A percentile compares a stretch with the other conserved stretches of the same genome.
Evolutionary conservation across 2,329 filamentous ascomycete species (phyloP).

Genomic region (Furcasterigmium sp.): DNA sequence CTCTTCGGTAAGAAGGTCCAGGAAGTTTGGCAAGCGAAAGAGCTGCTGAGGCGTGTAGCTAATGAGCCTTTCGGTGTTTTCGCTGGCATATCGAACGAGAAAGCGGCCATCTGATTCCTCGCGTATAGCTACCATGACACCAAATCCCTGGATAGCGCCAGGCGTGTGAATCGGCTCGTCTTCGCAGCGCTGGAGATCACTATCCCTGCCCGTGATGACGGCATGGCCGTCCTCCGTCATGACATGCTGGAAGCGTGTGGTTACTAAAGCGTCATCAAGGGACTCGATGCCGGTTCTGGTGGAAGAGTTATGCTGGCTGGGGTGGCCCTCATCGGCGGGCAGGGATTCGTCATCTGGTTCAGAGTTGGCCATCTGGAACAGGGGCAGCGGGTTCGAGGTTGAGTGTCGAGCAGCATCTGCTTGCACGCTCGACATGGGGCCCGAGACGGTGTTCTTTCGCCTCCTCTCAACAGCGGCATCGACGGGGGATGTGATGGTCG

Average conservation of each 20-base stretch:
- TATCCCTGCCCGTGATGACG: slow-evolving; percentile 74
- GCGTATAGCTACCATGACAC: slow-evolving; percentile 67
- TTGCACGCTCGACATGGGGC: slow-evolving; percentile 39
- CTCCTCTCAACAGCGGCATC: slow-evolving; percentile 16
- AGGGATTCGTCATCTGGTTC: slow-evolving; percentile 19
- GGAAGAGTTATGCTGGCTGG: too few relatives aligned
- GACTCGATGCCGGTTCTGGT: background rate
- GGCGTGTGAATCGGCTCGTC: slow-evolving; percentile 89
- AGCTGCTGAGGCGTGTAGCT: slow-evolving; percentile 73
- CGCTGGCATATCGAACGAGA: slow-evolving; percentile 68
- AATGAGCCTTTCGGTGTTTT: slow-evolving; percentile 71
- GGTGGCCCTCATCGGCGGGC: slow-evolving; percentile 1
- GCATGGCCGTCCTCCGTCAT: slow-evolving; percentile 74
- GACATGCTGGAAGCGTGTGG: slow-evolving; percentile 73
- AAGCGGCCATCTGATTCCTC: slow-evolving; percentile 66
- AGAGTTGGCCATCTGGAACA: slow-evolving; percentile 15
- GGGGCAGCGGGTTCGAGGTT: slow-evolving; percentile 23
- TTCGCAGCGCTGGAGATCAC: slow-evolving; percentile 72
- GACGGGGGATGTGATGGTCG: slow-evolving; percentile 9
- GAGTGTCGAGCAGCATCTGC: slow-evolving; percentile 35
- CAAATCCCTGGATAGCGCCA: slow-evolving; percentile 76
- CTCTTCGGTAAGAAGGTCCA: slow-evolving; percentile 79
- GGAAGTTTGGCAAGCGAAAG: slow-evolving; percentile 69
- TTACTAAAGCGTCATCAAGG: slow-evolving; percentile 46
- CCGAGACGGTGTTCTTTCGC: slow-evolving; percentile 28